phyloP scores from a whole-genome alignment of 495 filamentous ascomycete genomes.

The Jackrogersella minutella region DNA sequence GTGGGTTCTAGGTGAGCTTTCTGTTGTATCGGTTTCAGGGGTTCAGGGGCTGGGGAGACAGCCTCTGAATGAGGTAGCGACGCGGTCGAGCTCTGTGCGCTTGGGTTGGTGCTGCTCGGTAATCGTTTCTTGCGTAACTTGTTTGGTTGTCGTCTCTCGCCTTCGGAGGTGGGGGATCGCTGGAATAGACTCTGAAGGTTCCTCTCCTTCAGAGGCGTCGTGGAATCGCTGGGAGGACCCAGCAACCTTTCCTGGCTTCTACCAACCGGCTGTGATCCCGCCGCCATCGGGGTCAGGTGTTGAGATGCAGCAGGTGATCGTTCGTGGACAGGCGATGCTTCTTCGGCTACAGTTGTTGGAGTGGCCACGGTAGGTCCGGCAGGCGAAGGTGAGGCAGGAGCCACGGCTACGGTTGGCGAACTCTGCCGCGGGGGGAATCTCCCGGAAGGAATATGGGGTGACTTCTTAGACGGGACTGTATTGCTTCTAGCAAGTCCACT shows the following conservation, averaged over 20 bases:
- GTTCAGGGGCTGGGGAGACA: slow-evolving; percentile 49
- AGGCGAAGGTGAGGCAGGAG: slow-evolving; percentile 40
- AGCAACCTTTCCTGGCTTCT: slow-evolving; percentile 61
- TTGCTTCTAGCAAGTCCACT: slow-evolving; percentile 88
- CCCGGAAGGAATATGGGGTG: slow-evolving; percentile 69
- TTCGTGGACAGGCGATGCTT: slow-evolving; percentile 22
- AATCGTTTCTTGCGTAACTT: slow-evolving; percentile 85
- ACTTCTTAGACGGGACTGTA: slow-evolving; percentile 92
- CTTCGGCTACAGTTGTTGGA: slow-evolving; percentile 41
- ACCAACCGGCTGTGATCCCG: slow-evolving; percentile 37
- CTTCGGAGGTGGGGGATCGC: slow-evolving; percentile 70
- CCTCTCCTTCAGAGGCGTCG: slow-evolving; percentile 74
- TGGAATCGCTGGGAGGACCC: slow-evolving; percentile 51
- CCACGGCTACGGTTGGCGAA: slow-evolving; percentile 37
- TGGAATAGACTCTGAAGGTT: slow-evolving; percentile 73
- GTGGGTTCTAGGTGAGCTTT: slow-evolving; percentile 42
- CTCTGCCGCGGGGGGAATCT: slow-evolving; percentile 61
- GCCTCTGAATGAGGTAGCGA: slow-evolving; percentile 66
- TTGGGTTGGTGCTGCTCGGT: slow-evolving; percentile 75
- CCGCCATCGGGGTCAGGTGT: slow-evolving; percentile 30
- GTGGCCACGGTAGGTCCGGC: slow-evolving; percentile 44
- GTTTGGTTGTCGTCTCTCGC: slow-evolving; percentile 74
- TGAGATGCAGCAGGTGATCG: slow-evolving; percentile 39
- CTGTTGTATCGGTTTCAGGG: slow-evolving; percentile 49
- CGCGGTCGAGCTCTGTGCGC: slow-evolving; percentile 84